A percentile compares a stretch with the other conserved stretches of the same genome.
phyloP scores from a whole-genome alignment of 495 filamentous ascomycete species.

The Chaetomium cochliodes region DNA sequence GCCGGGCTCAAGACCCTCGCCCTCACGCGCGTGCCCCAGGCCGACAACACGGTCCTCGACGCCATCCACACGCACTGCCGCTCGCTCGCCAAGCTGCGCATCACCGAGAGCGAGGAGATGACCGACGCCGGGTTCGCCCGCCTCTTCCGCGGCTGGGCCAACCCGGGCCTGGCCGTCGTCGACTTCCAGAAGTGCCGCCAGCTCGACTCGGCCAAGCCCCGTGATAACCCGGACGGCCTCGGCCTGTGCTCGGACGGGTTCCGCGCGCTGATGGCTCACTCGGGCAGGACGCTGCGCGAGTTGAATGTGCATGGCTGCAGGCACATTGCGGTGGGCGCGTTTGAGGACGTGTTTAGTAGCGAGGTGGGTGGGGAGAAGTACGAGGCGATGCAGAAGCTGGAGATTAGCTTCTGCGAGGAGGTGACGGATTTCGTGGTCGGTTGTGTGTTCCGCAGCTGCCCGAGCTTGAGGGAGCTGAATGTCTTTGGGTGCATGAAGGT shows the following conservation, averaged over 20 bases:
- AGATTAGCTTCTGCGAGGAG: slow-evolving; percentile 73
- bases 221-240: slow-evolving; percentile 58
- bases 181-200: slow-evolving; percentile 75
- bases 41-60: slow-evolving; percentile 62
- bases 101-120: slow-evolving; percentile 69
- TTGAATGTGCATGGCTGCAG: slow-evolving; percentile 77
- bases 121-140: slow-evolving; percentile 67
- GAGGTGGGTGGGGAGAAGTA: slow-evolving; percentile 53
- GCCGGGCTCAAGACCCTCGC: slow-evolving; percentile 66
- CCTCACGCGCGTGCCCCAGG: slow-evolving; percentile 57
- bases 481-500: slow-evolving; percentile 86
- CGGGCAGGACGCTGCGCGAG: slow-evolving; percentile 57
- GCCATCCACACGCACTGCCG: slow-evolving; percentile 66
- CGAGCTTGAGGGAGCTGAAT: slow-evolving; percentile 65
- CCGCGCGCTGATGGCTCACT: slow-evolving; percentile 79
- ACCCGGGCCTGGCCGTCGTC: slow-evolving; percentile 62
- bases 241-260: slow-evolving; percentile 76
- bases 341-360: slow-evolving; percentile 65
- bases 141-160: slow-evolving; percentile 75
- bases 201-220: slow-evolving; percentile 58
- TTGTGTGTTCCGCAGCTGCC: slow-evolving; percentile 72
- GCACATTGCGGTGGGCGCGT: slow-evolving; percentile 65
- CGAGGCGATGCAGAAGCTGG: slow-evolving; percentile 62
- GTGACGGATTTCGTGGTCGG: slow-evolving; percentile 74
- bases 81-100: slow-evolving; percentile 68